These are phyloP conservation scores for Hymenoscyphus linearis DNA, from an alignment of 2,329 filamentous ascomycete species.

Conservation along the genomic window DNA sequence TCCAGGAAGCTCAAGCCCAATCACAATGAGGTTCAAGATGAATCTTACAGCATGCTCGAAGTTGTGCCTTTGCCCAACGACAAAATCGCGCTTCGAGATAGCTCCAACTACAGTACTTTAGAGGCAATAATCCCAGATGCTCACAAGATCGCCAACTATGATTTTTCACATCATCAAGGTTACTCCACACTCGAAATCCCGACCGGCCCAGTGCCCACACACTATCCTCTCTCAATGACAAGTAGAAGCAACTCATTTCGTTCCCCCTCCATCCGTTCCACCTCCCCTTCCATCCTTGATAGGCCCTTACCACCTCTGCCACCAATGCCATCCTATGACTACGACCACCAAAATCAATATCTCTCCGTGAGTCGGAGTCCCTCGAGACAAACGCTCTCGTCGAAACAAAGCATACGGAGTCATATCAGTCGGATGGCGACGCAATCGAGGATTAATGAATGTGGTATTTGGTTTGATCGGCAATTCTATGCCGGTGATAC, in stretches of 20 bases:
- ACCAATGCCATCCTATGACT: background rate
- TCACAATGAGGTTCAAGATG: background rate
- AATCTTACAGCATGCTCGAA: slow-evolving; percentile 5
- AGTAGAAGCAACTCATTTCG: background rate
- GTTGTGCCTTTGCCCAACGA: slow-evolving; percentile 3
- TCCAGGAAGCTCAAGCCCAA: background rate
- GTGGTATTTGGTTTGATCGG: slow-evolving; percentile 7
- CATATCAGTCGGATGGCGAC: background rate
- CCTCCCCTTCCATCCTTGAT: background rate
- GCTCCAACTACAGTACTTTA: slow-evolving; percentile 5
- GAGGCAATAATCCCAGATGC: slow-evolving; percentile 1
- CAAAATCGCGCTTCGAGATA: slow-evolving; percentile 4
- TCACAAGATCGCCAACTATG: background rate
- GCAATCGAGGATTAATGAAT: slow-evolving; percentile 3
- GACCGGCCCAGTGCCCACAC: background rate
- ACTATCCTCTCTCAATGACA: background rate
- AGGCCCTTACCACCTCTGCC: slow-evolving; percentile 3
- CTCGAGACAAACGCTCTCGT: background rate
- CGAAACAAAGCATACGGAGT: background rate
- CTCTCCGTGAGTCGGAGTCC: background rate
- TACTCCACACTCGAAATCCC: slow-evolving; percentile 6
- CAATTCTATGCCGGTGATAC: slow-evolving; percentile 7
- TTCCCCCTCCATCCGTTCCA: background rate
- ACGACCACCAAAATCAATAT: background rate
- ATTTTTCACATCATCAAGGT: background rate